Evolutionary conservation across 2,329 filamentous ascomycete species (phyloP), one percentile per base, ranked within the genome.

Genomic region (Volutella citrinella): DNA sequence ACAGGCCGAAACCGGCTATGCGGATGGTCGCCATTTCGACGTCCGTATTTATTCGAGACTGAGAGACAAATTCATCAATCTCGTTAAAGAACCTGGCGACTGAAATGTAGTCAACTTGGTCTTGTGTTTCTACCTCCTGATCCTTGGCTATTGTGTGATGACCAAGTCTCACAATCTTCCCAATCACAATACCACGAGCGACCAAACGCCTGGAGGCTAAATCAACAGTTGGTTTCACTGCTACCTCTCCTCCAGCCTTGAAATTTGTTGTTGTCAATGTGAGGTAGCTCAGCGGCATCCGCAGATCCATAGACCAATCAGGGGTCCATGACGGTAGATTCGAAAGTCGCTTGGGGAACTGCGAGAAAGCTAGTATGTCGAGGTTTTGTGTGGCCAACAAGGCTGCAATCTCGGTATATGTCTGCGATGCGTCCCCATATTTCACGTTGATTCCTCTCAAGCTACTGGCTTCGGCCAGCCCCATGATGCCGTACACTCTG

Each of bases 271-370:
- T 16, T 24, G 41, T 36, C 23, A 56, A 19, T 3, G 30, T 33
- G 5, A 34, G n/a, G 26, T 60, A 60, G 3, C 49, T 45, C 6
- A 45, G 28, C 1, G 59, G 56, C 7, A 50, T 34, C 5, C 17
- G 24, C 12, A 62, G 40, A n/a, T 45, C 18, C 52, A 52, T 54
- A 2, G 53, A 47, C 58, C 58, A 61, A 37, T 63, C 58, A 7
- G 58, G 56, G 5, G 54, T 56, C 59, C 59, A 63, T 4, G 57
- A 59, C 4, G 59, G 59, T 13, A 61, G 27, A 10, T 25, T n/a
- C 3, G 24, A 10, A 3, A 45, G 37, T 15, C 22, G 25, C 14
- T 53, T 55, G 3, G 52, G 50, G 6, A 45, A 43, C 36, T 61
- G 59, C 6, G 47, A 49, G 30, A 54, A 61, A 7, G 59, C 41